These are phyloP conservation scores for Fusarium bactridioides DNA, from an alignment of 2,329 filamentous ascomycete genomes.

Conservation along the genomic window DNA sequence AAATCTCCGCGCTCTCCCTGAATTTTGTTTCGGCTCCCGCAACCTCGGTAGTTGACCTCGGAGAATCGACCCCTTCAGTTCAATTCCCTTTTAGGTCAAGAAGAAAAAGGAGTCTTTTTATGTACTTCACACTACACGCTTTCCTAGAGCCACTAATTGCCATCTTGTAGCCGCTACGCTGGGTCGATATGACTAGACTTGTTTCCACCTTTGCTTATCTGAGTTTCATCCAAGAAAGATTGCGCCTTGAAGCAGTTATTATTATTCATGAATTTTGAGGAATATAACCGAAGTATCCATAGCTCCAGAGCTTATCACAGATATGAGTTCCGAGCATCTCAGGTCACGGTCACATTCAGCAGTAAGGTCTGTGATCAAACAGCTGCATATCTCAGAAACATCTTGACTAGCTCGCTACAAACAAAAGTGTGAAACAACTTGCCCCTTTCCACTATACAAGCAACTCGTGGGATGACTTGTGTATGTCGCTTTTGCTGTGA, in stretches of 20 bases:
- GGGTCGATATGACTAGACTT: background rate
- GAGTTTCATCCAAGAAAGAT: rapidly evolving
- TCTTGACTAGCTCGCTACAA: background rate
- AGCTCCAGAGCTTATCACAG: background rate
- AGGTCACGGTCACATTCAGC: background rate
- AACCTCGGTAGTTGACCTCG: background rate
- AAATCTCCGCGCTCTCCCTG: background rate
- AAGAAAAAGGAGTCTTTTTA: too few relatives aligned
- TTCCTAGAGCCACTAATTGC: too few relatives aligned
- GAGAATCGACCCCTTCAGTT: background rate
- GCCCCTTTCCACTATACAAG: background rate
- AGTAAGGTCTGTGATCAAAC: background rate
- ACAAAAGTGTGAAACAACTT: background rate
- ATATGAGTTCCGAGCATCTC: background rate
- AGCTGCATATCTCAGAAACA: background rate
- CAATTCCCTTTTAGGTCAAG: too few relatives aligned
- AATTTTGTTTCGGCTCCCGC: background rate
- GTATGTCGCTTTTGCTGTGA: background rate
- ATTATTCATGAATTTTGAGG: rapidly evolving
- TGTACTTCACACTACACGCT: background rate
- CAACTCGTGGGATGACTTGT: background rate
- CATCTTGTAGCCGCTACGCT: background rate
- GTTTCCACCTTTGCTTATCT: background rate
- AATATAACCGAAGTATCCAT: background rate
- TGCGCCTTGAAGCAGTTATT: background rate